Evolutionary conservation across 2,329 filamentous ascomycete species (phyloP).

Genomic region (Xylariaceae sp.): DNA sequence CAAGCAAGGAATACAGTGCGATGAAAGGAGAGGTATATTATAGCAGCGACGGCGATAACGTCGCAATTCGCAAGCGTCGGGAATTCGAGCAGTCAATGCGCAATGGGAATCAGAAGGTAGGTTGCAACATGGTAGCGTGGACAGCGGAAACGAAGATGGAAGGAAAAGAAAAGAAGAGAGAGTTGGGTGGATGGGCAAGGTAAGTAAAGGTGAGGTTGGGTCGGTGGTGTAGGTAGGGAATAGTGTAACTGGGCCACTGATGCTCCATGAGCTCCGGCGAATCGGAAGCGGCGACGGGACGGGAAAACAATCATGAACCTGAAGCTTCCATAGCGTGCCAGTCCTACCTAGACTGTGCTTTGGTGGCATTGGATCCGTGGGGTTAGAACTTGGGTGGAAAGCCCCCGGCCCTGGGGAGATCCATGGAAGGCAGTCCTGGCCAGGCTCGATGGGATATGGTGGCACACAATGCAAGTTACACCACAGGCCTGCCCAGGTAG

Average conservation of each 20-base stretch:
- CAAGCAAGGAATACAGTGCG: conserved; percentile 26
- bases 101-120: conserved; percentile 1
- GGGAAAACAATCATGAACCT: conserved; percentile 29
- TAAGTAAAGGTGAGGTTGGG: conserved; percentile 29
- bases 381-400: too few relatives aligned
- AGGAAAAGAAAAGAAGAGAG: conserved; percentile 12
- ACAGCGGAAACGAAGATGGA: conserved; percentile 10
- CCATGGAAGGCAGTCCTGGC: too few relatives aligned
- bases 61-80: conserved; percentile 9
- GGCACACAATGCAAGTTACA: too few relatives aligned
- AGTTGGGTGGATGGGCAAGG: conserved; percentile 15
- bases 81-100: neutral
- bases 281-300: conserved; percentile 28
- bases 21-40: conserved; percentile 5
- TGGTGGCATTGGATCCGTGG: too few relatives aligned
- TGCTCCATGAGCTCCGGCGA: conserved; percentile 20
- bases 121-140: neutral
- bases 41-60: conserved; percentile 5
- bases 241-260: conserved; percentile 25
- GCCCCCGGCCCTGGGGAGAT: too few relatives aligned
- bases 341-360: too few relatives aligned
- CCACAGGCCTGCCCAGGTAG: too few relatives aligned
- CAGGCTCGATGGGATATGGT: too few relatives aligned
- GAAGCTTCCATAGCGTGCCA: conserved; percentile 12
- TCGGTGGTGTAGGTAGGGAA: conserved; percentile 16